Evolutionary conservation across 768 basidiomycete species (phyloP).

Genomic region (Hericium coralloides): DNA sequence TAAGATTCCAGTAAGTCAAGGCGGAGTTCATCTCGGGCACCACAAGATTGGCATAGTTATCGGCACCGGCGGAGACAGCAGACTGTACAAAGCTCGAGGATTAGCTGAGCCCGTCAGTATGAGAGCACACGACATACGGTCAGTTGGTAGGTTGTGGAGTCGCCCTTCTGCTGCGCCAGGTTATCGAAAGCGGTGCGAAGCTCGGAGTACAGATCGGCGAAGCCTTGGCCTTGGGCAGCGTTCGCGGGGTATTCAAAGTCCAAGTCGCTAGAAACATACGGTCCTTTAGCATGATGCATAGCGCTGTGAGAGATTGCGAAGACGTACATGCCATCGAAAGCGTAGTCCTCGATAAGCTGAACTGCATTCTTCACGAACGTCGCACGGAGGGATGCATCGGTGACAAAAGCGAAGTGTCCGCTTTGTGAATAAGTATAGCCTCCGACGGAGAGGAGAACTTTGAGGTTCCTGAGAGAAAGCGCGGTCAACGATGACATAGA

Average conservation of each 20-base stretch:
- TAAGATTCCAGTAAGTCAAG: conserved; percentile 73
- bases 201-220: conserved; percentile 54
- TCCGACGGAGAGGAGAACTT: conserved; percentile 44
- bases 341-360: conserved; percentile 61
- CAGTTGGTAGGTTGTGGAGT: conserved; percentile 48
- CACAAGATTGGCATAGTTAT: conserved; percentile 48
- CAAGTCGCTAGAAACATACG: conserved; percentile 37
- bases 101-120: neutral
- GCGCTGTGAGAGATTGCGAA: neutral
- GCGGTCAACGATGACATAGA: neutral
- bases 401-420: conserved; percentile 61
- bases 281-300: neutral
- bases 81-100: conserved; percentile 21
- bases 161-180: conserved; percentile 51
- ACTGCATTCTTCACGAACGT: conserved; percentile 57
- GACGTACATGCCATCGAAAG: conserved; percentile 65
- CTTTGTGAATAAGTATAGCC: conserved; percentile 67
- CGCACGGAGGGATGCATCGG: conserved; percentile 36
- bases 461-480: conserved; percentile 29
- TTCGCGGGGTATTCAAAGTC: conserved; percentile 74
- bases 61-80: conserved; percentile 55
- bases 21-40: conserved; percentile 58
- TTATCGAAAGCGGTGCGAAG: conserved; percentile 55
- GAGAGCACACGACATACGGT: conserved; percentile 25
- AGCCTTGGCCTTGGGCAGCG: conserved; percentile 50